Conservation (phyloP, 345 rosid genomes). For the Salix udensis region DNA sequence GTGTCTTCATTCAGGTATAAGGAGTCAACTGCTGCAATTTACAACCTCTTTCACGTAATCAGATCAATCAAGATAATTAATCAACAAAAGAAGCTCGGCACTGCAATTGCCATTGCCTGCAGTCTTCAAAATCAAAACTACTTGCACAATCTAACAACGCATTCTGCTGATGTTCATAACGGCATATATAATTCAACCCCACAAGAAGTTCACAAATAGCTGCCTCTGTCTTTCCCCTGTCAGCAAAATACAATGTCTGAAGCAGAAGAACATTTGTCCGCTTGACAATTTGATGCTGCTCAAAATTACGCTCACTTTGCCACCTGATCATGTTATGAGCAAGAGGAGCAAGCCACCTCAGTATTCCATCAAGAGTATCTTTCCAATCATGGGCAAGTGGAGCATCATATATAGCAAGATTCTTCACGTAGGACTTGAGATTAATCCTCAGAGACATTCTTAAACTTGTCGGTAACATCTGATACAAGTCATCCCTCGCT, state of each 20-base stretch:
- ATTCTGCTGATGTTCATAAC: slow-evolving; percentile 83
- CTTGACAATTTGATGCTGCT: slow-evolving; percentile 81
- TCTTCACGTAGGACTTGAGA: slow-evolving; percentile 69
- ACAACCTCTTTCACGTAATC: slow-evolving; percentile 19
- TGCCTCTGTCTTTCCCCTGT: slow-evolving; percentile 74
- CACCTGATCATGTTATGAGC: slow-evolving; percentile 94
- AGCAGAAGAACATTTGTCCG: slow-evolving; percentile 79
- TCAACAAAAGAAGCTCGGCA: slow-evolving; percentile 36
- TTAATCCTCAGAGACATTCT: slow-evolving; percentile 54
- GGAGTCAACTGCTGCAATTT: slow-evolving; percentile 21
- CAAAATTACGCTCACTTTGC: slow-evolving; percentile 94
- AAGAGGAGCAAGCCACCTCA: slow-evolving; percentile 83
- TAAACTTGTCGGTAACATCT: slow-evolving; percentile 85
- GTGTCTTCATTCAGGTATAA: slow-evolving; percentile 25
- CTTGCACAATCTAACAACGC: slow-evolving; percentile 86
- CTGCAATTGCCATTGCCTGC: slow-evolving; percentile 87
- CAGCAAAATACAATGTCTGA: slow-evolving; percentile 85
- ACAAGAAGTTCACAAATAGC: slow-evolving; percentile 79
- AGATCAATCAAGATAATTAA: slow-evolving; percentile 25
- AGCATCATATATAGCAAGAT: slow-evolving; percentile 87
- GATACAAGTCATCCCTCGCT: slow-evolving; percentile 91
- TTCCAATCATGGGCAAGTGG: slow-evolving; percentile 95
- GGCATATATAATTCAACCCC: slow-evolving; percentile 91
- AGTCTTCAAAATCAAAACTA: slow-evolving; percentile 92
- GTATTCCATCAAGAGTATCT: slow-evolving; percentile 65